These are phyloP conservation scores for Fusarium ambrosium DNA, from an alignment of 2,329 filamentous ascomycete species.

Conservation along the genomic window DNA sequence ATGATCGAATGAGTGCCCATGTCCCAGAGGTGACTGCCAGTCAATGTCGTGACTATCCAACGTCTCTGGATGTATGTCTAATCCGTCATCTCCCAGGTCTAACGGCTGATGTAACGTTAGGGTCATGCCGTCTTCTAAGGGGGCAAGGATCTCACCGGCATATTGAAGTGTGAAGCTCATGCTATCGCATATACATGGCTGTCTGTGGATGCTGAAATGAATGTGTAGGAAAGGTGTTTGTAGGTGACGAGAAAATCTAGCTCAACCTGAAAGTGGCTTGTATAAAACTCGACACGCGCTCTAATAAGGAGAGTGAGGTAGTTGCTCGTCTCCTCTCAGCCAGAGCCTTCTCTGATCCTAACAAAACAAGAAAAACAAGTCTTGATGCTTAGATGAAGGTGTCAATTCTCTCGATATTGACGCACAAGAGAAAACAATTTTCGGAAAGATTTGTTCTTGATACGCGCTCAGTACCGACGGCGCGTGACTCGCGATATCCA, in stretches of 20 bases:
- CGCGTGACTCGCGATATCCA: not conserved
- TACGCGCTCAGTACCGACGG: not conserved
- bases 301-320: not conserved
- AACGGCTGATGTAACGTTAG: slow-evolving; percentile 11
- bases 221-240: not conserved
- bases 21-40: slow-evolving; percentile 3
- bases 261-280: not conserved
- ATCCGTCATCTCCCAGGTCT: slow-evolving; percentile 11
- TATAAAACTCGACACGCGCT: not conserved
- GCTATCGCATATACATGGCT: slow-evolving; percentile 4
- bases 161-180: slow-evolving; percentile 17
- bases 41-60: slow-evolving; percentile 8
- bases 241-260: not conserved
- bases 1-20: slow-evolving; percentile 14
- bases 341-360: not conserved
- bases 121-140: not conserved
- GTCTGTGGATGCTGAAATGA: not conserved
- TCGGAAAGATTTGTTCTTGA: not conserved
- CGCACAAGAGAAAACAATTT: not conserved
- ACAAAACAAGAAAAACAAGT: not conserved
- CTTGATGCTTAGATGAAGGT: not conserved
- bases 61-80: slow-evolving; percentile 13
- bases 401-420: not conserved
- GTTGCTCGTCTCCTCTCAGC: not conserved
- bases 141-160: slow-evolving; percentile 26